Base-by-base conservation (phyloP, 2,329 filamentous ascomycete genomes). In the Aspergillus brunneoviolaceus region DNA sequence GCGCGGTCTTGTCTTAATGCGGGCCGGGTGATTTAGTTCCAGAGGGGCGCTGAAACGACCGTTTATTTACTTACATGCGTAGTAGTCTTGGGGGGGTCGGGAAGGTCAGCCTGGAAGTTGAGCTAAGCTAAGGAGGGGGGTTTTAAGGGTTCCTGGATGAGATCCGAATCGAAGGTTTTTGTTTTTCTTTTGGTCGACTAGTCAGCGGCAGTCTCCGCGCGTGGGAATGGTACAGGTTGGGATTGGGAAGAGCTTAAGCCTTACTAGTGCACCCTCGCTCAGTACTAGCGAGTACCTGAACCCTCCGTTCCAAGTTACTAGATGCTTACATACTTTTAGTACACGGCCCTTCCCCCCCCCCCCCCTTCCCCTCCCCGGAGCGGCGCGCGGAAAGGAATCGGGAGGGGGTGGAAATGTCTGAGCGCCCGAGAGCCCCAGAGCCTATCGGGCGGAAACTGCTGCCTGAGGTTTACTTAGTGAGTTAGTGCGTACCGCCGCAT, bases 91-190 rank as follows among this genome's bases (percentile, higher is more conserved):
- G 27, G 27, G 27, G 21, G 21, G 21, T 21, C 21, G 5, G 25
- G 14, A 1, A 11, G 10, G 39, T 2, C n/a, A 42, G 39, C 39
- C 39, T 6, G 16, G 39, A 42, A 7, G 25, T 7, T 27, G 3
- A 42, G 16, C 39, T n/a, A 42, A 42, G 16, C 14, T 23, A 4
- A 23, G 23, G 23, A 23, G 23, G 23, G 23, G 4, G 4, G 23
- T 5, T 23, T 23, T 14, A 7, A 2, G 14, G 1, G 19, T 14
- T 39, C 51, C 42, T 53, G 35, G 51, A 39, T 27, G 33, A 53
- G 51, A 53, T 53, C 35, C 51, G 51, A 53, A 45, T 53, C 39
- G 19, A 45, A 52, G 50, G 50, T 4, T 35, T 53, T 49, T 51
- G 52, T 54, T 52, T 42, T 35, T 27, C 7, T 27, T 29, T 16